Evolutionary conservation across 83 land plant genomes (phyloP), one percentile per base, ranked within the genome.

Genomic region (Diphasiastrum complanatum): DNA sequence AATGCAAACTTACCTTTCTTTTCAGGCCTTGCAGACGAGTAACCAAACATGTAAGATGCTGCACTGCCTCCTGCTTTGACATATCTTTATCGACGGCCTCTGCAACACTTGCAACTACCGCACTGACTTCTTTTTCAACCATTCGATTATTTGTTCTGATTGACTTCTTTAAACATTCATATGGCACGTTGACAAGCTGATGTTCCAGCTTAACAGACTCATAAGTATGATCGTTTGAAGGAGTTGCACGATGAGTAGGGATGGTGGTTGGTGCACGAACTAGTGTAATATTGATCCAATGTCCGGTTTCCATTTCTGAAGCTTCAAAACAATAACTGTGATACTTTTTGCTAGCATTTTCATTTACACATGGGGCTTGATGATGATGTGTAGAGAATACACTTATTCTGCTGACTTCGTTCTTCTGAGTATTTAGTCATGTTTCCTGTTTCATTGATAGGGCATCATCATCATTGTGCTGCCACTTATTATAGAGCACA

Each of bases 1-100:
- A 34, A 67, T 38, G 45, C 24, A 12, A 24, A 25, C 37, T 50
- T 73, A 93, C 99, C 96, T 95, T 95, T 35, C 99, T 54, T 69
- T 95, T 95, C 64, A 95, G 85, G 41, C 99, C 97, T 54, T 95
- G 99, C 47, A 95, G 75, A 5, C 97, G 77, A 51, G 87, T 84
- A 30, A 95, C 99, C 30, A 95, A 82, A 48, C 85, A 80, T 27
- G 73, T 82, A 66, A 95, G 85, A 45, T 84, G 89, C 34, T 70
- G 63, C 12, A 83, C 91, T 49, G 91, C 98, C 47, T 83, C 95
- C 53, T 85, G 88, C 12, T 63, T 69, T 10, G 86, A 75, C 51
- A 83, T 47, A n/a, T 71, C 74, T 50, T 73, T 81, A 23, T 65
- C 62, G 1, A 68, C 80, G 20, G 76, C 83, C 23, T 74, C 82